Evolutionary conservation across 2,329 filamentous ascomycete genomes (phyloP).

Genomic region (Arthroderma sp.): DNA sequence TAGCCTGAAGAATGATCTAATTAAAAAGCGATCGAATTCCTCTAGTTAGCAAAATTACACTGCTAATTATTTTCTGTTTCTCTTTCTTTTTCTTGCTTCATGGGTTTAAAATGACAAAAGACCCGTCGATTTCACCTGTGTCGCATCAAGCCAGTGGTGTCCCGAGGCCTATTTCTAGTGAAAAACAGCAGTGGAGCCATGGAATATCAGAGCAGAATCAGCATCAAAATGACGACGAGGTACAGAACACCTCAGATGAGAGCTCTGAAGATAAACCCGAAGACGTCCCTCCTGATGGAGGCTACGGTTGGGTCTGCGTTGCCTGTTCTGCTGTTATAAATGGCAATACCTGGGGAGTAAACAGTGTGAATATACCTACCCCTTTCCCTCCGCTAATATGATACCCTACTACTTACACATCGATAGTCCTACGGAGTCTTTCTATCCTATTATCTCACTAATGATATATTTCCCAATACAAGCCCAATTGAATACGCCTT

Average conservation of each 20-base stretch:
- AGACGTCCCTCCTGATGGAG: slow-evolving; percentile 38
- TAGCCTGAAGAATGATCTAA: no score
- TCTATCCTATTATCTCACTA: slow-evolving; percentile 44
- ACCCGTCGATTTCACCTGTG: no score
- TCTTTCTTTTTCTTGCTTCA: neutral
- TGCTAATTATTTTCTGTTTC: neutral
- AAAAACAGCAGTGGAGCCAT: neutral
- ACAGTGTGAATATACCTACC: slow-evolving; percentile 38
- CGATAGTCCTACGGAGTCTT: slow-evolving; percentile 42
- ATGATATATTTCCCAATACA: slow-evolving; percentile 42
- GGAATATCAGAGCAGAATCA: neutral
- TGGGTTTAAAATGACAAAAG: neutral
- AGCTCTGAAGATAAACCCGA: slow-evolving; percentile 20
- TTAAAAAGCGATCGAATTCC: no score
- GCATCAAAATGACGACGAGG: neutral
- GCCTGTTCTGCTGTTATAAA: slow-evolving; percentile 45
- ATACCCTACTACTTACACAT: neutral
- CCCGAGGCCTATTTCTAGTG: neutral
- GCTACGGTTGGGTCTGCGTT: slow-evolving; percentile 52
- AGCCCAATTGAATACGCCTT: slow-evolving; percentile 46
- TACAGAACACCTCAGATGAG: slow-evolving; percentile 5
- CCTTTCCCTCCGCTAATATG: neutral
- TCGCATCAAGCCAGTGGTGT: no score
- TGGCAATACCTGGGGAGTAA: slow-evolving; percentile 63
- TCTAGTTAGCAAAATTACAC: neutral